Percentiles rank a stretch among this genome's conserved stretches.
phyloP scores from a whole-genome alignment of 1,284 basidiomycete genomes.

The Pseudozyma tsukubaensis region DNA sequence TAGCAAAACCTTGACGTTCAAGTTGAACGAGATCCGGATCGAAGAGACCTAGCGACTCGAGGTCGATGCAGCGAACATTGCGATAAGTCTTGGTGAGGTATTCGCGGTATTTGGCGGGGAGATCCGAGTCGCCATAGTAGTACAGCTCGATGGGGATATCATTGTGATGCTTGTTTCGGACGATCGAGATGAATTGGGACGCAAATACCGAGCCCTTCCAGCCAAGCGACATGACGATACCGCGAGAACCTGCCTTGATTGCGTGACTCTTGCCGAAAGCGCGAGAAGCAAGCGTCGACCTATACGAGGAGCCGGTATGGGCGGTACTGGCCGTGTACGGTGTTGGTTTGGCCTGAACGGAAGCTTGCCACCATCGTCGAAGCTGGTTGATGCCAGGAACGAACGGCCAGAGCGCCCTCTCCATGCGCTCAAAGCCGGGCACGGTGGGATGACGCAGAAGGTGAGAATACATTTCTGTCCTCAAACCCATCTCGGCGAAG shows the following conservation, averaged over 20 bases:
- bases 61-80: conserved; percentile 46
- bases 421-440: conserved; percentile 48
- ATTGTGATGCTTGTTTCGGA: conserved; percentile 41
- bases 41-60: conserved; percentile 43
- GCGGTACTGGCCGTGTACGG: conserved; percentile 11
- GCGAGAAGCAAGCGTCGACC: conserved; percentile 14
- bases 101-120: conserved; percentile 46
- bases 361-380: conserved; percentile 38
- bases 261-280: conserved; percentile 8
- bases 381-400: conserved; percentile 52
- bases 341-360: conserved; percentile 30
- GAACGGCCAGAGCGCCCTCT: conserved; percentile 50
- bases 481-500: conserved; percentile 53
- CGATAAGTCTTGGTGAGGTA: conserved; percentile 37
- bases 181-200: conserved; percentile 48
- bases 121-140: conserved; percentile 55
- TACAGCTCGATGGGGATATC: conserved; percentile 52
- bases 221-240: conserved; percentile 54
- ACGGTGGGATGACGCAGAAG: conserved; percentile 38
- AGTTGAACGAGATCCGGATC: conserved; percentile 45
- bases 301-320: background rate
- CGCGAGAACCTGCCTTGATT: conserved; percentile 18
- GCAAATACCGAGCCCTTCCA: conserved; percentile 45
- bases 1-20: conserved; percentile 49
- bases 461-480: conserved; percentile 53